Conservation (phyloP, 116 monocot species). For the Trichopus zeylanicus region DNA sequence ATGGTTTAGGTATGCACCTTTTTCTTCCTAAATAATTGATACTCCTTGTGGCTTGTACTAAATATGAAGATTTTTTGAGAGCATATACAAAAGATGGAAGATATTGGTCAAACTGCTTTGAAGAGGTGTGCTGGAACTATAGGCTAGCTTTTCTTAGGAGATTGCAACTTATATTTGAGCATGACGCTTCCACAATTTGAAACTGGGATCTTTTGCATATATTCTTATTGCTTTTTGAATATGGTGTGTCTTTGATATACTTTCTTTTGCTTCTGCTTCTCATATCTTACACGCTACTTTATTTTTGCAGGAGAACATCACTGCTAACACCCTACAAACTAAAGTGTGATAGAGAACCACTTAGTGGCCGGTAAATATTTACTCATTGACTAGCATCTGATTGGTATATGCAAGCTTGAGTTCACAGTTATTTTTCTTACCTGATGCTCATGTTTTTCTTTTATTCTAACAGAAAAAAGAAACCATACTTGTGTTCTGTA, state of each 20-base stretch:
- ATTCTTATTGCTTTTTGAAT: background rate
- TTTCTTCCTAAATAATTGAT: too few species aligned
- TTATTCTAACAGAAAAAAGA: background rate
- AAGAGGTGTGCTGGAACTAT: too few species aligned
- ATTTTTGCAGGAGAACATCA: conserved; percentile 43
- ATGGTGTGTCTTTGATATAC: background rate
- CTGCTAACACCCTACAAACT: conserved; percentile 75
- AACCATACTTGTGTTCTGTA: too few species aligned
- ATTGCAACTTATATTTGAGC: too few species aligned
- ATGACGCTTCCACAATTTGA: too few species aligned
- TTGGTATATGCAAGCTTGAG: background rate
- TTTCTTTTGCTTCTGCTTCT: background rate
- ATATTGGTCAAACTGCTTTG: too few species aligned
- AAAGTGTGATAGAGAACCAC: conserved; percentile 83
- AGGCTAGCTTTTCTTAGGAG: too few species aligned
- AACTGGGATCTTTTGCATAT: too few species aligned
- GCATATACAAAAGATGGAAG: too few species aligned
- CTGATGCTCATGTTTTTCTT: background rate
- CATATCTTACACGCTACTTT: background rate
- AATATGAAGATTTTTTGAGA: too few species aligned
- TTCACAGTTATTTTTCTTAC: background rate
- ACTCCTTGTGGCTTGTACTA: too few species aligned
- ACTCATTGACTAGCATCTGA: background rate
- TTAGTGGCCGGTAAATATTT: conserved; percentile 64
- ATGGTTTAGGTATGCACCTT: too few species aligned